Evolutionary conservation across 495 filamentous ascomycete genomes (phyloP).

Genomic region (Xanthoparmelia taractica): DNA sequence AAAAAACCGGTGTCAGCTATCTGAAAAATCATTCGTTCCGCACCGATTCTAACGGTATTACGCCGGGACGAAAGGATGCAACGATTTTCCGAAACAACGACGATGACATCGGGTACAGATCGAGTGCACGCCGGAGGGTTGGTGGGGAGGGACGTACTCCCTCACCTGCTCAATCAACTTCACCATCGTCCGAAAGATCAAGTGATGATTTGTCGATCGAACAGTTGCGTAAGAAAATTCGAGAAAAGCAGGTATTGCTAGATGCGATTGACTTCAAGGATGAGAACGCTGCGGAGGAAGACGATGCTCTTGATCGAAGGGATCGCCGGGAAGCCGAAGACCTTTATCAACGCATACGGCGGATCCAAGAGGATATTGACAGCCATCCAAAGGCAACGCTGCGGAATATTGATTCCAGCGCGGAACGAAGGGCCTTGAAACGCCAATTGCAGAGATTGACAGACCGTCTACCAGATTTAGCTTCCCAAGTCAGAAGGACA

Average conservation of each 20-base stretch:
- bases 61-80: conserved; percentile 71
- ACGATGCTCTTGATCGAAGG: conserved; percentile 81
- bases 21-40: conserved; percentile 93
- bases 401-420: conserved; percentile 68
- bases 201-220: conserved; percentile 79
- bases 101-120: conserved; percentile 75
- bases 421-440: conserved; percentile 75
- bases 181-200: conserved; percentile 60
- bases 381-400: conserved; percentile 73
- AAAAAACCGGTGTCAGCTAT: conserved; percentile 96
- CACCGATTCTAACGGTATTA: conserved; percentile 41
- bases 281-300: conserved; percentile 80
- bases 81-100: conserved; percentile 96
- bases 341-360: conserved; percentile 81
- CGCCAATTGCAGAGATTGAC: conserved; percentile 82
- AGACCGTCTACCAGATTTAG: conserved; percentile 84
- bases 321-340: conserved; percentile 92
- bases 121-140: conserved; percentile 80
- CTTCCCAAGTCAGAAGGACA: conserved; percentile 80
- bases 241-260: conserved; percentile 90
- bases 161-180: conserved; percentile 58
- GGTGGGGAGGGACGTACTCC: conserved; percentile 70
- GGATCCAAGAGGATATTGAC: conserved; percentile 97
- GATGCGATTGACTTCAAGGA: conserved; percentile 97
- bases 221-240: conserved; percentile 86